Percentiles rank a stretch among this genome's conserved stretches.
phyloP scores from a whole-genome alignment of 2,329 filamentous ascomycete species.

The Pestalotiopsis sp. region DNA sequence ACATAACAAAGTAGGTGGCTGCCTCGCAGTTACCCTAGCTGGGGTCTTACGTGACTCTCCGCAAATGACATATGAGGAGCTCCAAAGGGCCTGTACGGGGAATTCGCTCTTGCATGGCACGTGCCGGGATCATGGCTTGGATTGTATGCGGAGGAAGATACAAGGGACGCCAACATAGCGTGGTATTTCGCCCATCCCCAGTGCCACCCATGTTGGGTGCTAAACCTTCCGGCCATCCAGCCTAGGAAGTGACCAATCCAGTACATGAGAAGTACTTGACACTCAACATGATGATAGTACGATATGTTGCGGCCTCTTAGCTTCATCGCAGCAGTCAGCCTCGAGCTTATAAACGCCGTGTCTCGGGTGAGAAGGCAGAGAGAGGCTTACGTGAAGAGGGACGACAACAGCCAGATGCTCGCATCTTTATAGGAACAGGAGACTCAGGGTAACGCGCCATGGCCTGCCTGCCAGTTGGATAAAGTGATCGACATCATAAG shows the following conservation, averaged over 20 bases:
- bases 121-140: conserved; percentile 2
- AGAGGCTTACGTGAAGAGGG: not conserved
- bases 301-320: too few relatives aligned
- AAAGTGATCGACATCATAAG: conserved; percentile 2
- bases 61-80: conserved; percentile 1
- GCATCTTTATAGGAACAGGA: not conserved
- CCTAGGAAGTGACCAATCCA: not conserved
- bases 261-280: conserved; percentile 5
- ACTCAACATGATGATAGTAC: not conserved
- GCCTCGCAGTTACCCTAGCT: not conserved
- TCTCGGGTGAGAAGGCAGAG: not conserved
- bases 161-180: conserved; percentile 5
- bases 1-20: conserved; percentile 1
- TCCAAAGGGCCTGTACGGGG: not conserved
- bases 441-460: not conserved
- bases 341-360: not conserved
- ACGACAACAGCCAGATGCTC: not conserved
- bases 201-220: not conserved
- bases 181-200: conserved; percentile 3
- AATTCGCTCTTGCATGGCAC: not conserved
- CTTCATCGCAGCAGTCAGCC: not conserved
- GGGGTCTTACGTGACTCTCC: not conserved
- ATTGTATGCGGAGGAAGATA: not conserved
- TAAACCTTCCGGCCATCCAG: not conserved
- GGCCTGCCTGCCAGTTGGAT: not conserved